Evolutionary conservation across 352 stramenopile genomes (phyloP).

Genomic region (Elongisporangium anandrum): DNA sequence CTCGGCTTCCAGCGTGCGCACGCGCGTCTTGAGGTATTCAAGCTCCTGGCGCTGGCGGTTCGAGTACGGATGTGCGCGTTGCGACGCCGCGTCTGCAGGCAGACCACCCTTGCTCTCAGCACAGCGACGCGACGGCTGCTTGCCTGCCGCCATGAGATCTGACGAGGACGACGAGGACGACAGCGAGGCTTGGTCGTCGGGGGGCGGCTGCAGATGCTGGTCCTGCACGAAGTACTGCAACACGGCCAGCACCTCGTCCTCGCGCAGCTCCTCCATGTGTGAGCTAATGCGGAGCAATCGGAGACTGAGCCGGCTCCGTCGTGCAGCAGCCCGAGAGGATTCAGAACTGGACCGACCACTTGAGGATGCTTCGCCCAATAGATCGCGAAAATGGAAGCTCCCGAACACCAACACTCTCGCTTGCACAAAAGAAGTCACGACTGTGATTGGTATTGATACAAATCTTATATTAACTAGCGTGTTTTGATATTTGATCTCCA

Average conservation of each 20-base stretch:
- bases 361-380: background rate
- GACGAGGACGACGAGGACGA: background rate
- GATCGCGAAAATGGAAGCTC: background rate
- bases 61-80: background rate
- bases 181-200: background rate
- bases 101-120: conserved; percentile 3
- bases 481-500: background rate
- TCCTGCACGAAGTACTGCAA: conserved; percentile 12
- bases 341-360: background rate
- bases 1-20: conserved; percentile 6
- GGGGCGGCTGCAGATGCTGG: conserved; percentile 1
- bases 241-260: conserved; percentile 6
- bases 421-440: too few species aligned
- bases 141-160: background rate
- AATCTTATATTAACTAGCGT: background rate
- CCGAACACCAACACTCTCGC: background rate
- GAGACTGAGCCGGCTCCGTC: background rate
- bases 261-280: conserved; percentile 1
- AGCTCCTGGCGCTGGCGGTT: conserved; percentile 19
- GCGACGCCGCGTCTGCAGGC: background rate
- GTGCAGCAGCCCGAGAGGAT: background rate
- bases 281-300: too few species aligned
- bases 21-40: conserved; percentile 28
- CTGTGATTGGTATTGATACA: too few species aligned
- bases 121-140: background rate